Conservation (phyloP, 1,284 basidiomycete species). For the Naganishia sp. region DNA sequence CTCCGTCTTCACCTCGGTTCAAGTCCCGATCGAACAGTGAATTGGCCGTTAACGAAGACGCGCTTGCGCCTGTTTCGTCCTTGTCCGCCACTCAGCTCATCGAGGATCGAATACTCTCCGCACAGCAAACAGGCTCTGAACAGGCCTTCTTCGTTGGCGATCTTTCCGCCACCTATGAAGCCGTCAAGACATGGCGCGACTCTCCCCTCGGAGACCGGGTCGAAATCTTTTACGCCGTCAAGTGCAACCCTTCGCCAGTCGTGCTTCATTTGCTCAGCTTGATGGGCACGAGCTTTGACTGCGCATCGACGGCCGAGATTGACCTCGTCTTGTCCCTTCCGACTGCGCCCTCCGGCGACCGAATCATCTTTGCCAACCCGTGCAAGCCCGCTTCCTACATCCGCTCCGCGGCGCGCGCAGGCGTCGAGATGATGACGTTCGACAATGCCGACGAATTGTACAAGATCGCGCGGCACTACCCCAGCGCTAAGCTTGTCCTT, state of each 20-base stretch:
- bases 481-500: conserved; percentile 81
- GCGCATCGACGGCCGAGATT: conserved; percentile 96
- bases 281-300: conserved; percentile 92
- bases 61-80: conserved; percentile 31
- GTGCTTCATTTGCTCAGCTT: conserved; percentile 86
- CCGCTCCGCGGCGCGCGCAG: conserved; percentile 73
- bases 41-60: conserved; percentile 19
- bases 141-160: conserved; percentile 96
- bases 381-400: conserved; percentile 97
- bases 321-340: conserved; percentile 74
- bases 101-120: conserved; percentile 68
- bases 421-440: conserved; percentile 94
- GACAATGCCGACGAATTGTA: conserved; percentile 97
- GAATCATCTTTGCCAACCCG: conserved; percentile 97
- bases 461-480: conserved; percentile 85
- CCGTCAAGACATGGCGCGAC: conserved; percentile 80
- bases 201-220: conserved; percentile 72
- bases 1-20: conserved; percentile 29
- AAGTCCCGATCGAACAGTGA: conserved; percentile 17
- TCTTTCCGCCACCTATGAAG: conserved; percentile 81
- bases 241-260: conserved; percentile 96
- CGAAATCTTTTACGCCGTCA: conserved; percentile 92
- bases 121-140: conserved; percentile 61
- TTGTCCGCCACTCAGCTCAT: conserved; percentile 60
- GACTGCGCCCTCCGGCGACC: conserved; percentile 54